Evolutionary conservation across 306 rosid species (phyloP), one percentile per base, ranked within the genome.

Genomic region (Quercus glauca): DNA sequence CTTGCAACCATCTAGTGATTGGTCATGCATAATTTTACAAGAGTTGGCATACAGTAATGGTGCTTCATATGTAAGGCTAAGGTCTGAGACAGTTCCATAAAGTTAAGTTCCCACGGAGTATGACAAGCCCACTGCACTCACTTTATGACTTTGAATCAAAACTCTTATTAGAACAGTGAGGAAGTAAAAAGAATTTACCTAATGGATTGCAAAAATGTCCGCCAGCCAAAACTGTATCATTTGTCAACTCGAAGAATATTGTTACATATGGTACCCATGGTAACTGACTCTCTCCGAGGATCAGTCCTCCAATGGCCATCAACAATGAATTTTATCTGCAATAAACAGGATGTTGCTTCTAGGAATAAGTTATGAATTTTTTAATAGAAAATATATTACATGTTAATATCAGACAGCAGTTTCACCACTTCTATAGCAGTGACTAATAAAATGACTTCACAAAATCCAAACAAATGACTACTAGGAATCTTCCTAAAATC

Each of bases 291-390:
- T 78, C 83, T 81, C 69, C 79, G 88, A 59, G 96, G 92, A 86
- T 95, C 98, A 81, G 83, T 56, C 78, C 41, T 86, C 99, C 99
- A 95, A 23, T 84, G 74, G 74, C 99, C 99, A 88, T 95, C 98
- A 51, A 92, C 93, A 73, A 95, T 82, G 81, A 92, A 95, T 82
- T 95, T 95, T 76, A 95, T 89, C 99, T 95, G 86, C 87, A 84
- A 52, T 41, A 60, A 78, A 81, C 67, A 84, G 53, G 56, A 75
- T 58, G 19, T 19, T 63, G 4, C 13, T 2, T 17, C 49, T 35
- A 69, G 20, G 33, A 49, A 21, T 43, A 56, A 69, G 53, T 78
- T 73, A 51, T 9, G 49, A 69, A 73, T 78, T 61, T 60, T 63
- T 15, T 53, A 28, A 26, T 20, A 28, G n/a, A 63, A 28, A 18